Evolutionary conservation across 148 eudicot genomes (phyloP).

Genomic region (Vaccinium corymbosum): DNA sequence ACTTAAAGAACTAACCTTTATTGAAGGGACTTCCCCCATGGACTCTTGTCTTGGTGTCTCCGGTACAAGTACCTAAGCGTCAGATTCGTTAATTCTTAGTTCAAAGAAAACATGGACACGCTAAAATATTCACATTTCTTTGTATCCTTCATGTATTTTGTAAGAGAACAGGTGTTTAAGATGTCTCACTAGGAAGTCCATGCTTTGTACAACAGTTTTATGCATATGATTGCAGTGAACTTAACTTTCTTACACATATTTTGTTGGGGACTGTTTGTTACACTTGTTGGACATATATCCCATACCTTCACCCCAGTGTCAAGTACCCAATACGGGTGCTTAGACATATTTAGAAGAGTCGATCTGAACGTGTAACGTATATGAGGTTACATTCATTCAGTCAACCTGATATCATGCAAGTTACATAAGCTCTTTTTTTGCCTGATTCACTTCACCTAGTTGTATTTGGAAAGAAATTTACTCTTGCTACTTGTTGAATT

Average conservation of each 20-base stretch:
- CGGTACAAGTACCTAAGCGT: neutral
- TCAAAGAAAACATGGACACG: neutral
- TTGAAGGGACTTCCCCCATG: too few species aligned
- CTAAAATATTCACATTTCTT: neutral
- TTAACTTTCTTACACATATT: too few species aligned
- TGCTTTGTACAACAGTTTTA: neutral
- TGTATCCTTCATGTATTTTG: neutral
- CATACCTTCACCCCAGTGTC: neutral
- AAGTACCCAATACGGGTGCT: neutral
- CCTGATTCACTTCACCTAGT: slow-evolving; percentile 3
- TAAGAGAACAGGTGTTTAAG: neutral
- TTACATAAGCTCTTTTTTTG: neutral
- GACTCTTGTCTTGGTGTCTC: too few species aligned
- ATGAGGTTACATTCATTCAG: neutral
- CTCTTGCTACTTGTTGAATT: neutral
- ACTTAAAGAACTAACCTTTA: neutral
- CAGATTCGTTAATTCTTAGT: neutral
- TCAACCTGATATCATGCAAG: neutral
- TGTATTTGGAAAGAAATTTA: slow-evolving; percentile 2
- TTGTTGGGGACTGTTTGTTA: neutral
- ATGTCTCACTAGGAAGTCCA: neutral
- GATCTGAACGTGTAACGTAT: neutral
- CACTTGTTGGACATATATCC: neutral
- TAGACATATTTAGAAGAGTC: neutral
- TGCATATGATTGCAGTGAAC: neutral